Base-by-base conservation (phyloP, 495 filamentous ascomycete genomes). In the Copromyces sp. region DNA sequence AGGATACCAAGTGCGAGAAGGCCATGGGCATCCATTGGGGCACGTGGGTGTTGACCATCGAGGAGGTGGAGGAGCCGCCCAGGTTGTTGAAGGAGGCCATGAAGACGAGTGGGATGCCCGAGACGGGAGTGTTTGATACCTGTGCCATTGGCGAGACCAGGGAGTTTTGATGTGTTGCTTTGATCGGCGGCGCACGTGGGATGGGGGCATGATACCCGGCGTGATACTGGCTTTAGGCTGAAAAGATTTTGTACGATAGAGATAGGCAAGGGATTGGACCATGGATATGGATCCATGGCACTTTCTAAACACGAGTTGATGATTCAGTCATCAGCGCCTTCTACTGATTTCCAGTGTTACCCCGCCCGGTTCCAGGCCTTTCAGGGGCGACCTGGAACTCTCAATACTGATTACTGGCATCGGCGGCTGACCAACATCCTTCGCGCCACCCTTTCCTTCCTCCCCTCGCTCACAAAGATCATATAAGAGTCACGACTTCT, bases 1-100 rank as follows among this genome's bases (percentile, higher is more conserved):
- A 83, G 41, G 95, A 98, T 74, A 97, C 93, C 20, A 88, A 88
- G 74, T 99, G 95, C 83, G 86, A 89, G 78, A 85, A 83, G 65
- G 95, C 94, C 20, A 87, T 98, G 84, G 95, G 87, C 16, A 97
- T 98, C 73, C 95, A 98, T 77, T 98, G 95, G 95, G 94, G 89
- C 20, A 94, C 94, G 0, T 98, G 94, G 94, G 90, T 93, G 9
- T 80, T 98, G 74, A 97, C 95, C 0, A 87, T 89, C 73, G 95
- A 98, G 81, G 91, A 93, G 75, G 89, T 95, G 14, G 81, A 94
- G 68, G 93, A 97, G 82, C 95, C 95, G 24, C 94, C 94, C 5
- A 81, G 81, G 81, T 81, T 92, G 80, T 81, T 98, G 73, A 91
- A 86, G 78, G 82, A 91, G 76, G 94, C 95, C n/a, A 78, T 98